Conservation (phyloP, 2,329 filamentous ascomycete species). For the Coniochaeta pulveracea region DNA sequence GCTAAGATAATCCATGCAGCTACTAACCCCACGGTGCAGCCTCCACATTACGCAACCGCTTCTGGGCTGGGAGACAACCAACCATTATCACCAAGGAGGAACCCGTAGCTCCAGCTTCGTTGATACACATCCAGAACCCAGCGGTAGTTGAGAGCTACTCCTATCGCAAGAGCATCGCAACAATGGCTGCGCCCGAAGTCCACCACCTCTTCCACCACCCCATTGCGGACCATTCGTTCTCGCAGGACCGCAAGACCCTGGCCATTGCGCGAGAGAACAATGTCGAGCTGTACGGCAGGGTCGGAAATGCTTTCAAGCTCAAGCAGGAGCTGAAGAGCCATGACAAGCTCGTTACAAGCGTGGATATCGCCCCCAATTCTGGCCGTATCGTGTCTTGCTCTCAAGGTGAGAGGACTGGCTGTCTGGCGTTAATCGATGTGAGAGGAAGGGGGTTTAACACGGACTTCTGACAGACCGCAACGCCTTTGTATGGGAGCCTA, state of each 20-base stretch:
- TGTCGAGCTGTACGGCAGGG: slow-evolving; percentile 75
- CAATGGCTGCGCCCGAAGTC: slow-evolving; percentile 78
- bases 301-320: slow-evolving; percentile 65
- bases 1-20: neutral
- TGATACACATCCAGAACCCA: neutral
- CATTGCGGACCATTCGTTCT: slow-evolving; percentile 97
- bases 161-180: slow-evolving; percentile 44
- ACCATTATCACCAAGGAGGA: neutral
- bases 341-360: slow-evolving; percentile 92
- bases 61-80: neutral
- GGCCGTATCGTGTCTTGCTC: slow-evolving; percentile 97
- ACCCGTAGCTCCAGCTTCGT: neutral
- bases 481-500: slow-evolving; percentile 94
- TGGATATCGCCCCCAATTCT: slow-evolving; percentile 84
- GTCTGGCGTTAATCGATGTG: neutral
- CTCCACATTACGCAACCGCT: neutral
- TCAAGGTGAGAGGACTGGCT: slow-evolving; percentile 50
- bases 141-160: slow-evolving; percentile 98
- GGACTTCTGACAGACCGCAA: slow-evolving; percentile 63
- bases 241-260: slow-evolving; percentile 75
- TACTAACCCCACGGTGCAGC: too few relatives aligned
- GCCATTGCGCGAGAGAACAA: slow-evolving; percentile 84
- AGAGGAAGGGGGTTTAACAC: neutral
- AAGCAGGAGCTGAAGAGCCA: slow-evolving; percentile 92
- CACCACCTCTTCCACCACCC: slow-evolving; percentile 95